phyloP scores from a whole-genome alignment of 108 stramenopile genomes.

The Poteriospumella lacustris region DNA sequence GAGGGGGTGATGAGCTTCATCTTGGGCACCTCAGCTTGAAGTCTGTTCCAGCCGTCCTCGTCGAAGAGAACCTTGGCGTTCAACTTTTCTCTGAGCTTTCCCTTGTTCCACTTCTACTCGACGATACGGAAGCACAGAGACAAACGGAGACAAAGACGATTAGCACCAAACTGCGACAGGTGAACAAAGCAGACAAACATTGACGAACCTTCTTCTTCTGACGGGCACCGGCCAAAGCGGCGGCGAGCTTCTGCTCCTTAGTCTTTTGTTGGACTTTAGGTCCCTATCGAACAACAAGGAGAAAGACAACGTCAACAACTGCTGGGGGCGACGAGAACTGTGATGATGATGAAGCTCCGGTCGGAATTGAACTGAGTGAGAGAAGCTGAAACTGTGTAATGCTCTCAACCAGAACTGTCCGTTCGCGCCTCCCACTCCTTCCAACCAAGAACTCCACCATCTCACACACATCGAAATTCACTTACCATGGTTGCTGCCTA shows the following conservation, averaged over 20 bases:
- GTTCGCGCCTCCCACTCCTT: too few species aligned
- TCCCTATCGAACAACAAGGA: too few species aligned
- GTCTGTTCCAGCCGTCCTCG: conserved; percentile 89
- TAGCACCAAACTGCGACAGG: neutral
- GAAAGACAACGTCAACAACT: too few species aligned
- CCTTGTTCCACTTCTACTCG: conserved; percentile 93
- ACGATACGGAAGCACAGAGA: neutral
- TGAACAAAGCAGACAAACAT: neutral
- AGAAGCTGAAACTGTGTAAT: too few species aligned
- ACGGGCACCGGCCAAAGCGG: conserved; percentile 99
- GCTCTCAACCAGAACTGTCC: too few species aligned
- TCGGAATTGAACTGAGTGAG: too few species aligned
- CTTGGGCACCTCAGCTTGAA: conserved; percentile 94
- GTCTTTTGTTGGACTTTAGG: conserved; percentile 84
- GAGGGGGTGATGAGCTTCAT: conserved; percentile 99
- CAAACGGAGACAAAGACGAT: neutral
- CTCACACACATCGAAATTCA: too few species aligned
- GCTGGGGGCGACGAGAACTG: too few species aligned
- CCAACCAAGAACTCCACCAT: too few species aligned
- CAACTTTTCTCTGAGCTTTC: conserved; percentile 97
- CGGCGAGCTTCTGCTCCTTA: conserved; percentile 99
- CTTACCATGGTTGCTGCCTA: too few species aligned
- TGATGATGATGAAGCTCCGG: too few species aligned
- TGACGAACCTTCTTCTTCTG: conserved; percentile 94
- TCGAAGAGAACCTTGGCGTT: conserved; percentile 89